phyloP scores from a whole-genome alignment of 2,329 filamentous ascomycete genomes.

The Trichophyton rubrum region DNA sequence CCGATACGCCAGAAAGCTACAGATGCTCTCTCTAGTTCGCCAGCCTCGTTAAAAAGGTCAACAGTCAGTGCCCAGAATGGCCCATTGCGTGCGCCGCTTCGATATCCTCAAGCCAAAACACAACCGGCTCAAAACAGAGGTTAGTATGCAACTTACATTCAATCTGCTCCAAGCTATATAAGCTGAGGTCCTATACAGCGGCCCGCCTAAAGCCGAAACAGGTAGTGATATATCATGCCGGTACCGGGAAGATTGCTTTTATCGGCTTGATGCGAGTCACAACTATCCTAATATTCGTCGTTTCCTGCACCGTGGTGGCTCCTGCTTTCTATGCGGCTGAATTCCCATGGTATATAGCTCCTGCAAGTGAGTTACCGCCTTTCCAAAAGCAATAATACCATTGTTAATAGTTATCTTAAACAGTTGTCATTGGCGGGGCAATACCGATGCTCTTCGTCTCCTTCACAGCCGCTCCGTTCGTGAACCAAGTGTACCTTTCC shows the following conservation, averaged over 20 bases:
- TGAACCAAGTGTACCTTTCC: constrained; percentile 57
- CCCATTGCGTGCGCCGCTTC: constrained; percentile 4
- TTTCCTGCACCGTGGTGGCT: constrained; percentile 52
- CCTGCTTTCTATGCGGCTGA: constrained; percentile 43
- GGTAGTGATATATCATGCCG: constrained; percentile 63
- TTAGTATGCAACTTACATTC: not conserved
- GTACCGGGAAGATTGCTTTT: constrained; percentile 53
- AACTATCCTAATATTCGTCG: constrained; percentile 55
- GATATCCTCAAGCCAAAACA: constrained; percentile 6
- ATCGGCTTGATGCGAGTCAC: constrained; percentile 59
- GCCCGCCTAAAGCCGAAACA: constrained; percentile 22
- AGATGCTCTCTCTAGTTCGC: not conserved
- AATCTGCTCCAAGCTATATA: not conserved
- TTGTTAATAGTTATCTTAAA: constrained; percentile 5
- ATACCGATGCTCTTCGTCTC: constrained; percentile 53
- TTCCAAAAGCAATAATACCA: no score
- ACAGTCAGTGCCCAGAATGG: not conserved
- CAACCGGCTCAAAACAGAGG: constrained; percentile 4
- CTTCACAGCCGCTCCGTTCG: constrained; percentile 56
- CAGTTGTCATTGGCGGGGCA: constrained; percentile 48
- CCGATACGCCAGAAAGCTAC: constrained; percentile 7
- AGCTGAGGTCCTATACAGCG: not conserved
- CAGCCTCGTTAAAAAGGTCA: not conserved
- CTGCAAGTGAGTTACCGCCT: constrained; percentile 27
- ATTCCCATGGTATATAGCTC: constrained; percentile 31